Percentiles rank a stretch among this genome's conserved stretches.
phyloP scores from a whole-genome alignment of 2,329 filamentous ascomycete species.

The Fusarium humuli region DNA sequence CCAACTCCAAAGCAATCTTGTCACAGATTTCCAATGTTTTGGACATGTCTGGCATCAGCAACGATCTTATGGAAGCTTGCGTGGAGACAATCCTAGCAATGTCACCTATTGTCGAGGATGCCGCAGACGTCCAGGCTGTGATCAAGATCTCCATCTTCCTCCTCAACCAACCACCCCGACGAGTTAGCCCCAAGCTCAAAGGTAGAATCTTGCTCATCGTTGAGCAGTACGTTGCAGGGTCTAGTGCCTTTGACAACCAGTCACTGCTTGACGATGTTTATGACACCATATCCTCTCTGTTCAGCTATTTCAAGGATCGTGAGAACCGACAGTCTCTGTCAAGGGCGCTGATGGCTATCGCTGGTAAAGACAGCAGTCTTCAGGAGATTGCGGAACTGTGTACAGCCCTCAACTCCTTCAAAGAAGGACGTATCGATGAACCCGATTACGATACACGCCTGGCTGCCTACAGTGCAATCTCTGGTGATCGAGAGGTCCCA shows the following conservation, averaged over 20 bases:
- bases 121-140: conserved; percentile 78
- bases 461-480: conserved; percentile 79
- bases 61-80: conserved; percentile 80
- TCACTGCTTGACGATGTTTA: conserved; percentile 73
- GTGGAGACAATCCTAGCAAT: conserved; percentile 84
- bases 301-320: conserved; percentile 89
- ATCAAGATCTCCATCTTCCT: conserved; percentile 84
- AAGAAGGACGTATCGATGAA: conserved; percentile 78
- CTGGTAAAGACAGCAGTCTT: conserved; percentile 70
- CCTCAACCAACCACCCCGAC: conserved; percentile 84
- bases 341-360: conserved; percentile 77
- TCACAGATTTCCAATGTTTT: conserved; percentile 77
- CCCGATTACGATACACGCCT: conserved; percentile 89
- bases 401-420: conserved; percentile 83
- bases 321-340: conserved; percentile 80
- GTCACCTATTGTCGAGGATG: conserved; percentile 74
- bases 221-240: conserved; percentile 79
- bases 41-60: conserved; percentile 69
- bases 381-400: conserved; percentile 76
- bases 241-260: conserved; percentile 57
- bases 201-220: conserved; percentile 82
- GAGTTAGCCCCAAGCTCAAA: conserved; percentile 86
- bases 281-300: conserved; percentile 80
- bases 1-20: conserved; percentile 70
- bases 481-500: conserved; percentile 66